These are phyloP conservation scores for Talaromyces atroroseus DNA, from an alignment of 2,329 filamentous ascomycete genomes.

Conservation along the genomic window DNA sequence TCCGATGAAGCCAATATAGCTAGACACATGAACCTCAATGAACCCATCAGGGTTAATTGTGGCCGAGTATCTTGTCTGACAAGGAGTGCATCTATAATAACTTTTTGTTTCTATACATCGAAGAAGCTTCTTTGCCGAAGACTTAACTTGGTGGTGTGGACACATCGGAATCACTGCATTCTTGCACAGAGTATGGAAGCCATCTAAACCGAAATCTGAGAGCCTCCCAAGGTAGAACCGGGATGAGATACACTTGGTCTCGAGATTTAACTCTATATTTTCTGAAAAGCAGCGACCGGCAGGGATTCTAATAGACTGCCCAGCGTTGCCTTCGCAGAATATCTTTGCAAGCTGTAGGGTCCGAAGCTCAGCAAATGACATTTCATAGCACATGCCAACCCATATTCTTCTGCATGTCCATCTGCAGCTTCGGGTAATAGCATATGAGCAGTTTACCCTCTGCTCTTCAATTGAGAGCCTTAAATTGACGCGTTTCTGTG, in stretches of 20 bases:
- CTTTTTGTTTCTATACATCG: neutral
- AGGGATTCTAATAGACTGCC: slow-evolving; percentile 6
- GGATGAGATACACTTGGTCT: slow-evolving; percentile 1
- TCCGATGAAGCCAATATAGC: neutral
- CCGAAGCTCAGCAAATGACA: slow-evolving; percentile 4
- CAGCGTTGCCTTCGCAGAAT: neutral
- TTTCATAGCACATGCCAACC: slow-evolving; percentile 1
- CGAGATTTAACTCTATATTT: neutral
- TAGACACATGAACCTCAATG: slow-evolving; percentile 5
- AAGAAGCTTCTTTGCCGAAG: neutral
- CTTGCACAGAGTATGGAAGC: neutral
- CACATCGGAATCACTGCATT: slow-evolving; percentile 1
- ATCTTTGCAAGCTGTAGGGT: neutral
- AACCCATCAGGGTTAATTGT: neutral
- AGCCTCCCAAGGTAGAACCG: slow-evolving; percentile 7
- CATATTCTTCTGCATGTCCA: neutral
- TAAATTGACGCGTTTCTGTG: slow-evolving; percentile 2
- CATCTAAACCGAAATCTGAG: neutral
- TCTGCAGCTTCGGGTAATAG: neutral
- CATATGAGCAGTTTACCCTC: neutral
- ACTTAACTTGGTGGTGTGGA: neutral
- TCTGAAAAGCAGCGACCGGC: slow-evolving; percentile 15
- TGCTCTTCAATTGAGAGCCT: slow-evolving; percentile 9
- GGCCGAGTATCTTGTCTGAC: neutral
- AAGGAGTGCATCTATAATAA: neutral